phyloP scores from a whole-genome alignment of 306 rosid genomes.

The Glycine tomentella region DNA sequence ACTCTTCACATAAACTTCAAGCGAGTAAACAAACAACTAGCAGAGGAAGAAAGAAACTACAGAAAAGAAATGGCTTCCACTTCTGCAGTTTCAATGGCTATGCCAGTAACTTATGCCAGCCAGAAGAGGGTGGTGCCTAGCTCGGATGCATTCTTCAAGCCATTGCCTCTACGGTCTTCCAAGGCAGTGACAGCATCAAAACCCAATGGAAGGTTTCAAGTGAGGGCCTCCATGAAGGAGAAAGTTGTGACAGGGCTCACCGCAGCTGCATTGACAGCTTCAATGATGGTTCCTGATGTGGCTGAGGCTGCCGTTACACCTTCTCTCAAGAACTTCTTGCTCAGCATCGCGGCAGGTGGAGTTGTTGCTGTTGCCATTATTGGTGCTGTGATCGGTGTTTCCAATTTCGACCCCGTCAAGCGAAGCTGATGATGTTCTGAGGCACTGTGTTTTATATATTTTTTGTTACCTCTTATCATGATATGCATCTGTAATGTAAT shows the following conservation, averaged over 20 bases:
- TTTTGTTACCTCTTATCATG: not conserved
- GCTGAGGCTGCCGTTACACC: slow-evolving; percentile 94
- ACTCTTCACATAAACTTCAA: slow-evolving; percentile 13
- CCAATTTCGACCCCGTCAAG: slow-evolving; percentile 96
- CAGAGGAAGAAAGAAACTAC: slow-evolving; percentile 15
- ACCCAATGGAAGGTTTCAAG: slow-evolving; percentile 55
- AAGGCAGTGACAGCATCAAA: slow-evolving; percentile 52
- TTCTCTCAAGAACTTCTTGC: slow-evolving; percentile 95
- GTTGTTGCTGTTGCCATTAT: slow-evolving; percentile 62
- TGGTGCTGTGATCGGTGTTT: slow-evolving; percentile 83
- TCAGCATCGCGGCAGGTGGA: slow-evolving; percentile 93
- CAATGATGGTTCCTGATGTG: slow-evolving; percentile 82
- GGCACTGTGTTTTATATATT: not conserved
- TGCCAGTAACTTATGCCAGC: slow-evolving; percentile 61
- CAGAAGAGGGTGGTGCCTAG: slow-evolving; percentile 59
- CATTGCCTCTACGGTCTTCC: slow-evolving; percentile 57
- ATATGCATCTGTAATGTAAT: slow-evolving; percentile 28
- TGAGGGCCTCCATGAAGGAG: slow-evolving; percentile 88
- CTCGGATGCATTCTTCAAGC: slow-evolving; percentile 68
- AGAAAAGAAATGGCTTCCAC: slow-evolving; percentile 70
- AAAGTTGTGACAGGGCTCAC: slow-evolving; percentile 78
- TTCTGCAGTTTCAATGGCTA: slow-evolving; percentile 79
- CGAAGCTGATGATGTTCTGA: slow-evolving; percentile 61
- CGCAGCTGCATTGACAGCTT: slow-evolving; percentile 77
- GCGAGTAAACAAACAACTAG: slow-evolving; percentile 12